These are phyloP conservation scores for Porpolomopsis calyptriformis DNA, from an alignment of 768 basidiomycete species.

Conservation along the genomic window DNA sequence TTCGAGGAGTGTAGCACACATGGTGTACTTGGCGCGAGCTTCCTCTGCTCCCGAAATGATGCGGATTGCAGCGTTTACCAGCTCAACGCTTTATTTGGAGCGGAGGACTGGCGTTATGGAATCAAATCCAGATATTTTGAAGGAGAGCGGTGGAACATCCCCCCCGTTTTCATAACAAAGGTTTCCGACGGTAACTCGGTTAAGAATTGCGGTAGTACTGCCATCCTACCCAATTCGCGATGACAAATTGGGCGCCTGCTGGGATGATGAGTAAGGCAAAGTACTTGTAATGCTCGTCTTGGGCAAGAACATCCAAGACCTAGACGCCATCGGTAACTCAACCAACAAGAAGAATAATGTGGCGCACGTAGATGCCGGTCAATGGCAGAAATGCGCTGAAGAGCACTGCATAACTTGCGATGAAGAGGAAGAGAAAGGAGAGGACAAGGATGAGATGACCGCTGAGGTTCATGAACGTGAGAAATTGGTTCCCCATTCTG, in stretches of 20 bases:
- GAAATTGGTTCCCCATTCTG: background rate
- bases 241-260: conserved; percentile 77
- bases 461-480: background rate
- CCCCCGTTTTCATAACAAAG: no score
- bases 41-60: no score
- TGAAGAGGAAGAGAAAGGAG: conserved; percentile 41
- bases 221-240: conserved; percentile 99
- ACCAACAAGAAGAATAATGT: background rate
- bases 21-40: no score
- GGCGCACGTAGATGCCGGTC: conserved; percentile 41
- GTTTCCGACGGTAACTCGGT: no score
- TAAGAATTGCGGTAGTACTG: conserved; percentile 91
- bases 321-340: conserved; percentile 19
- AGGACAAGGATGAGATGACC: conserved; percentile 20
- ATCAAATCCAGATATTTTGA: no score
- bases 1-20: no score
- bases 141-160: no score
- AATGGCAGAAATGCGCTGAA: conserved; percentile 53
- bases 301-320: conserved; percentile 53
- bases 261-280: conserved; percentile 71
- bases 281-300: conserved; percentile 88
- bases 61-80: no score
- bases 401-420: conserved; percentile 53
- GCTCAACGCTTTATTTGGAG: no score
- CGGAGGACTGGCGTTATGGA: no score